Evolutionary conservation across 805 yeast genomes (phyloP), one percentile per base, ranked within the genome.

Genomic region (Candida ascalaphidarum): DNA sequence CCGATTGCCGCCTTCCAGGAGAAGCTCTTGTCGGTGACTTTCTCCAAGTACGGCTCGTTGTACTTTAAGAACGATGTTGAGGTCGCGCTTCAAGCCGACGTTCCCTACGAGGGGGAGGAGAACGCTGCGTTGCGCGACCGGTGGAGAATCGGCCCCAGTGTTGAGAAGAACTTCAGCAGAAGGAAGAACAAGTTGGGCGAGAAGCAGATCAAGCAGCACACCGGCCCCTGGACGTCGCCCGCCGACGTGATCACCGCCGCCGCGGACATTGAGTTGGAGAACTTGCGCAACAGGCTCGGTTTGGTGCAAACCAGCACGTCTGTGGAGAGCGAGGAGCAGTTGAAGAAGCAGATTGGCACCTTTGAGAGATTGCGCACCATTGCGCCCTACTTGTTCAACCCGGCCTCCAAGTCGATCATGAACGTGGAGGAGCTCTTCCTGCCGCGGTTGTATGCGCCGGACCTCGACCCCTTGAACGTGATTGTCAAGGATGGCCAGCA

Each of bases 101-200:
- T 73, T 13, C 63, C 69, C 3, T 83, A 80, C 41, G 76, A 70
- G 4, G 82, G 76, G 10, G 95, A 84, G 52, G 55, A 65, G 11
- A 58, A 73, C 27, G 55, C 65, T 7, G 57, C 53, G 20, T 56
- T 82, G 26, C 59, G 61, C 29, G 67, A 71, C 36, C 73, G 95
- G 59, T 88, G 94, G 94, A 69, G 79, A 48, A 75, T 89, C 40
- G 97, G 98, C 5, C 92, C 95, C n/a, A 71, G 83, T 14, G 76
- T 74, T 17, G 96, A 89, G 53, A 70, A 81, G 40, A 69, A 74
- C 10, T 82, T 77, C 50, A 78, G 86, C 71, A 81, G 80, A 51
- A 71, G 76, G 39, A 78, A 77, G 48, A 55, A 56, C 22, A 57
- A 65, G 24, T 52, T 82, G 41, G 60, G 68, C n/a, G 64, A 65